phyloP scores from a whole-genome alignment of 2,329 filamentous ascomycete species.

The Fonsecaea multimorphosa region DNA sequence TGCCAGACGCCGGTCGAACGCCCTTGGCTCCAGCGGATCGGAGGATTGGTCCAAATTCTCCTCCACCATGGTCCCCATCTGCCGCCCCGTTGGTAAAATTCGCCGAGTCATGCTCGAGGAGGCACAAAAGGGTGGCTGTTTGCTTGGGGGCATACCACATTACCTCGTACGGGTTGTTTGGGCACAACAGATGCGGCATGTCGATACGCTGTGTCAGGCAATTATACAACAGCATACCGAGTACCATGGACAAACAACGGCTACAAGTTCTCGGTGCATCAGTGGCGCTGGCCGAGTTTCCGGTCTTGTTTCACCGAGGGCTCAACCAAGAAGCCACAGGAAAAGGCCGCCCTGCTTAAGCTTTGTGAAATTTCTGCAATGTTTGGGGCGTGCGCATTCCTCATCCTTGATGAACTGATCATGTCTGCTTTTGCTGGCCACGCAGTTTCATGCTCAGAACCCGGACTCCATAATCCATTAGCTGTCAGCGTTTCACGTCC shows the following conservation, averaged over 20 bases:
- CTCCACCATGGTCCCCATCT: constrained; percentile 15
- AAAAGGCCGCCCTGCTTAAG: constrained; percentile 3
- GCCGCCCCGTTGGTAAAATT: constrained; percentile 26
- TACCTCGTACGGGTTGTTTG: background rate
- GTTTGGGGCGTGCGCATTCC: background rate
- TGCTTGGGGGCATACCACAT: background rate
- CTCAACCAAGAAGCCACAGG: constrained; percentile 11
- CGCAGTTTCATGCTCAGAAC: constrained; percentile 17
- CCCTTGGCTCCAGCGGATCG: constrained; percentile 17
- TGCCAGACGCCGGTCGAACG: constrained; percentile 21
- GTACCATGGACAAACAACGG: constrained; percentile 1
- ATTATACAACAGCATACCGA: background rate
- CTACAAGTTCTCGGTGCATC: too few relatives aligned
- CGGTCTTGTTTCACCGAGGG: constrained; percentile 31
- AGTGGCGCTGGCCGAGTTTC: constrained; percentile 24
- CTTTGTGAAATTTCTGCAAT: constrained; percentile 1
- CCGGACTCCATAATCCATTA: background rate
- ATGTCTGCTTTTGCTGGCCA: constrained; percentile 19
- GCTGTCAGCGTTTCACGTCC: background rate
- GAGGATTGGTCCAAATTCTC: constrained; percentile 26
- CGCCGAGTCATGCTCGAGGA: constrained; percentile 8
- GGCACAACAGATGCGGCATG: constrained; percentile 21
- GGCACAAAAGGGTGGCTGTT: background rate
- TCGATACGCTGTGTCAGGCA: background rate
- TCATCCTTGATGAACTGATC: background rate